phyloP scores from a whole-genome alignment of 805 yeast species.

The Tetrapisispora pingtungensis region DNA sequence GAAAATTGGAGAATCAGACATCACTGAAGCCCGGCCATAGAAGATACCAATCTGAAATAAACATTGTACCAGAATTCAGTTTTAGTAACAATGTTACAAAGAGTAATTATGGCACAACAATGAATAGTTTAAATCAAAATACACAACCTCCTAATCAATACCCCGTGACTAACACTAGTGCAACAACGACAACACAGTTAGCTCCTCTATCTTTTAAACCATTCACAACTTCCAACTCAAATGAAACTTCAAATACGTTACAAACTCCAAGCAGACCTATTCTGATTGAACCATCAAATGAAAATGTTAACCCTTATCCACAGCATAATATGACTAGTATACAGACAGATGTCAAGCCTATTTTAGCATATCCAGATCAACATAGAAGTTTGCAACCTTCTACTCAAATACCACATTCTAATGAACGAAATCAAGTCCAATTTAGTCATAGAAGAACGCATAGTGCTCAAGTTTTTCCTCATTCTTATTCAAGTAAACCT shows the following conservation, averaged over 20 bases:
- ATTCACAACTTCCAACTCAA: not conserved
- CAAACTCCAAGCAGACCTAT: not conserved
- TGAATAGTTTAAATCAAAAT: not conserved
- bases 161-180: not conserved
- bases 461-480: slow-evolving; percentile 16
- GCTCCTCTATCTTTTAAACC: not conserved
- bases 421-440: not conserved
- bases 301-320: not conserved
- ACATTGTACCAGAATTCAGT: not conserved
- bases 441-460: slow-evolving; percentile 23
- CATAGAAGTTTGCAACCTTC: not conserved
- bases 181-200: not conserved
- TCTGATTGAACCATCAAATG: not conserved
- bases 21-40: not conserved
- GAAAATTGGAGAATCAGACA: not conserved
- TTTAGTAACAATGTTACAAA: not conserved
- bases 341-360: not conserved
- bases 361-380: not conserved
- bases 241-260: not conserved
- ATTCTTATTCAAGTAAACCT: slow-evolving; percentile 4
- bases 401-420: not conserved
- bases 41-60: slow-evolving; percentile 1
- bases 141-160: not conserved
- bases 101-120: not conserved
- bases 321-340: not conserved